phyloP scores from a whole-genome alignment of 2,329 filamentous ascomycete species.

The Simplicillium aogashimaense region DNA sequence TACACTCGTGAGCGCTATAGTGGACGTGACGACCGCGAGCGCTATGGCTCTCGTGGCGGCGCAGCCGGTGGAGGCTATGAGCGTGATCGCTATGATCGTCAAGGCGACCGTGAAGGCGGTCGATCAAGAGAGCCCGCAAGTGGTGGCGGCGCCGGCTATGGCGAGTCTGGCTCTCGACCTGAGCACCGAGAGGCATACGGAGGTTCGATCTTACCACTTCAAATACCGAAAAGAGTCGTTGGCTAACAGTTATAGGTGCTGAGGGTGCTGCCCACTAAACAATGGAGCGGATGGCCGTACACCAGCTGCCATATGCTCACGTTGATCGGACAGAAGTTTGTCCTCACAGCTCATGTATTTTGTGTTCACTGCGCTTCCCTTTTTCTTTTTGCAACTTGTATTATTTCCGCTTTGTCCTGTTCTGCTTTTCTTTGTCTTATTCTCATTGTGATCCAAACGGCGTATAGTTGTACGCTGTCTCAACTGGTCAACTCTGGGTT shows the following conservation, averaged over 20 bases:
- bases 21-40: constrained; percentile 35
- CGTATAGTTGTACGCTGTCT: not conserved
- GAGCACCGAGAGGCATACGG: constrained; percentile 33
- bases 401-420: constrained; percentile 15
- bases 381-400: constrained; percentile 4
- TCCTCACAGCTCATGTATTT: too few relatives aligned
- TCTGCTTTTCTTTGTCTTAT: constrained; percentile 14
- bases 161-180: constrained; percentile 30
- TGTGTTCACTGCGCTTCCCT: too few relatives aligned
- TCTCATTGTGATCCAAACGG: constrained; percentile 8
- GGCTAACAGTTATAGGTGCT: constrained; percentile 21
- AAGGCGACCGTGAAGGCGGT: constrained; percentile 27
- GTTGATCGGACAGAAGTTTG: constrained; percentile 9
- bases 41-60: constrained; percentile 25
- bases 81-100: constrained; percentile 38
- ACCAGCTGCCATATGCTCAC: not conserved
- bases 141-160: constrained; percentile 23
- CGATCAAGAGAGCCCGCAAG: constrained; percentile 28
- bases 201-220: constrained; percentile 22
- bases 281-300: too few relatives aligned
- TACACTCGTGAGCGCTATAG: constrained; percentile 28
- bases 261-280: constrained; percentile 17
- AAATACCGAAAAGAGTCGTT: not conserved
- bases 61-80: constrained; percentile 34
- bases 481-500: constrained; percentile 20